Percentiles rank a stretch among this genome's conserved stretches.
Evolutionary conservation across 192 early-diverging fungal species (phyloP).

Genomic region (Entomortierella parvispora): DNA sequence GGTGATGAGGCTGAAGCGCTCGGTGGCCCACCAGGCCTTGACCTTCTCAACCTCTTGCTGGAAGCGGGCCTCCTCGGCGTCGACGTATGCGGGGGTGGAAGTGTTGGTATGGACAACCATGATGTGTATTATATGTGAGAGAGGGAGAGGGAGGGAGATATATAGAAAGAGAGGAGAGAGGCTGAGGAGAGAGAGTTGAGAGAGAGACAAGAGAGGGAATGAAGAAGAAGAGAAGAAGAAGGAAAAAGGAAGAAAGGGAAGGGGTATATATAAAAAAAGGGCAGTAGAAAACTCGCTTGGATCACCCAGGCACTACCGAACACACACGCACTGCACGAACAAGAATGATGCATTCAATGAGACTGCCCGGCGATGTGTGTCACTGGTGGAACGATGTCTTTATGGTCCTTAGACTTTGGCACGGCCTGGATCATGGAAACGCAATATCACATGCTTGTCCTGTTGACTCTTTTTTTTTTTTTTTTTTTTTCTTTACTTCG

Average conservation of each 20-base stretch:
- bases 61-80: conserved; percentile 79
- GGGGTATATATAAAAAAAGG: not conserved
- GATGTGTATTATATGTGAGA: conserved; percentile 11
- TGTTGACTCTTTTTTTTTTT: conserved; percentile 2
- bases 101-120: conserved; percentile 52
- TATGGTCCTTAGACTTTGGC: conserved; percentile 2
- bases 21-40: conserved; percentile 88
- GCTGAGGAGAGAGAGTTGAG: not conserved
- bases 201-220: not conserved
- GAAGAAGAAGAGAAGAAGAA: not conserved
- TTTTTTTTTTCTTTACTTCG: conserved; percentile 3
- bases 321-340: no score
- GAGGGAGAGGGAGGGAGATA: not conserved
- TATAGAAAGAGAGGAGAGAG: not conserved
- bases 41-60: conserved; percentile 83
- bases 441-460: not conserved
- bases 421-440: no score
- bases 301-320: no score
- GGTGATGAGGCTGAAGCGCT: conserved; percentile 83
- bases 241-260: not conserved
- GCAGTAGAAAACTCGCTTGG: not conserved
- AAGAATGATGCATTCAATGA: not conserved
- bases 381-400: not conserved
- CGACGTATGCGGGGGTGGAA: conserved; percentile 50
- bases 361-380: no score